Evolutionary conservation across 179 eudicot species (phyloP), one percentile per base, ranked within the genome.

Genomic region (Spinacia oleracea): DNA sequence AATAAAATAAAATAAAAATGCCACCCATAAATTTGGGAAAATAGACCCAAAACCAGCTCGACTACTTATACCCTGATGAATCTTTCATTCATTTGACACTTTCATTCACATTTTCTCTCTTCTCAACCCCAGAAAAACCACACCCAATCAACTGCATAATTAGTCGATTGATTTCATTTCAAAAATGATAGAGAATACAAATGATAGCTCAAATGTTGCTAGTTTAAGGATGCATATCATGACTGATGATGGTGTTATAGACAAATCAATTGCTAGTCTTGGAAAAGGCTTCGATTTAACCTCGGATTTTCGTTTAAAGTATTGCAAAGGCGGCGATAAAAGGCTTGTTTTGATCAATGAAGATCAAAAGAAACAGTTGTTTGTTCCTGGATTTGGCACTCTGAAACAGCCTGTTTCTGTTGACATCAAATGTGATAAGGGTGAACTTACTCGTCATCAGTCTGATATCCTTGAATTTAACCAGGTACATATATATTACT

Each of bases 201-300:
- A 32, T 65, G 15, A 32, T 1, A 65, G 43, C 25, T 34, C 70
- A 42, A 69, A 23, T 40, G 20, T 6, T 6, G 34, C 55, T 48
- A 73, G 59, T 21, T 62, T 15, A 66, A 78, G 11, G 81, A 73
- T 29, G 76, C 31, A 9, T 55, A 79, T 75, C 50, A 89, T 79
- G 81, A 82, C 70, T 29, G 79, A 48, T 10, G 58, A 79, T 21
- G 70, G 74, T 21, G 75, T 88, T 35, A 86, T 90, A 40, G 80
- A 83, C 32, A 88, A 76, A 74, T 91, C 92, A 58, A 50, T 90
- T 2, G 75, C 66, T 34, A 85, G 94, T 77, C 88, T 93, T 11
- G 97, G 97, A 7, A 91, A 90, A 85, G 97, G 97, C 50, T 91
- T 91, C 56, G 97, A 93, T 74, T 74, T 93, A 70, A 88, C 94